Percentiles rank a stretch among this genome's conserved stretches.
These are phyloP conservation scores for Dactylellina leptospora DNA, from an alignment of 2,329 filamentous ascomycete genomes.

Conservation along the genomic window DNA sequence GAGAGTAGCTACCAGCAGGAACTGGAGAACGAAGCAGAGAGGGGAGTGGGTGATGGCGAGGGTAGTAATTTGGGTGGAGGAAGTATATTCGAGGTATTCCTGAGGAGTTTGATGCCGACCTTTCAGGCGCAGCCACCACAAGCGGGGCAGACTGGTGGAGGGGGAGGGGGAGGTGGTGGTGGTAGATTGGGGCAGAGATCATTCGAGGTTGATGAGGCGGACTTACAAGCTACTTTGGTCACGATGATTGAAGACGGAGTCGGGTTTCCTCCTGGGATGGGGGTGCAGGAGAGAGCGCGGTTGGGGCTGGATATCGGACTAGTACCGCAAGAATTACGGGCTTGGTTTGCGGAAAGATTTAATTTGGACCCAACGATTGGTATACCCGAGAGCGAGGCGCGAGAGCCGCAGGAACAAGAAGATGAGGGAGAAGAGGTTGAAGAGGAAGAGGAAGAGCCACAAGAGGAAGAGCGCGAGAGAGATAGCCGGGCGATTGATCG, in stretches of 20 bases:
- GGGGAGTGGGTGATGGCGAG: background rate
- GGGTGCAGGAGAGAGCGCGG: conserved; percentile 3
- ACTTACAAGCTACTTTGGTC: conserved; percentile 56
- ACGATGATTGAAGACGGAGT: conserved; percentile 55
- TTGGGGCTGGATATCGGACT: conserved; percentile 24
- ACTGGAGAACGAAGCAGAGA: conserved; percentile 10
- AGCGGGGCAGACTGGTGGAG: background rate
- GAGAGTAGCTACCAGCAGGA: conserved; percentile 53
- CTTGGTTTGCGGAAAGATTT: conserved; percentile 31
- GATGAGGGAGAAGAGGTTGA: conserved; percentile 58
- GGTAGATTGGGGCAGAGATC: conserved; percentile 6
- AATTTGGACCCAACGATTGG: background rate
- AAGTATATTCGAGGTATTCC: conserved; percentile 38
- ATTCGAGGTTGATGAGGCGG: conserved; percentile 54
- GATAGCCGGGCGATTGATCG: conserved; percentile 60
- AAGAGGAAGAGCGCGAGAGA: conserved; percentile 57
- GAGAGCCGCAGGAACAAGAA: conserved; percentile 2
- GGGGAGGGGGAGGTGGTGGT: background rate
- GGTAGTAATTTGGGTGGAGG: background rate
- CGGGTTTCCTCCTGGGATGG: conserved; percentile 20
- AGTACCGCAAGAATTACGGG: conserved; percentile 15
- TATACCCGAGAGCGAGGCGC: background rate
- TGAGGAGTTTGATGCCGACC: conserved; percentile 38
- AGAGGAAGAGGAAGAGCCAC: conserved; percentile 58
- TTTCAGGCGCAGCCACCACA: conserved; percentile 19